phyloP scores from a whole-genome alignment of 768 basidiomycete genomes.

The Boletellus ananas region DNA sequence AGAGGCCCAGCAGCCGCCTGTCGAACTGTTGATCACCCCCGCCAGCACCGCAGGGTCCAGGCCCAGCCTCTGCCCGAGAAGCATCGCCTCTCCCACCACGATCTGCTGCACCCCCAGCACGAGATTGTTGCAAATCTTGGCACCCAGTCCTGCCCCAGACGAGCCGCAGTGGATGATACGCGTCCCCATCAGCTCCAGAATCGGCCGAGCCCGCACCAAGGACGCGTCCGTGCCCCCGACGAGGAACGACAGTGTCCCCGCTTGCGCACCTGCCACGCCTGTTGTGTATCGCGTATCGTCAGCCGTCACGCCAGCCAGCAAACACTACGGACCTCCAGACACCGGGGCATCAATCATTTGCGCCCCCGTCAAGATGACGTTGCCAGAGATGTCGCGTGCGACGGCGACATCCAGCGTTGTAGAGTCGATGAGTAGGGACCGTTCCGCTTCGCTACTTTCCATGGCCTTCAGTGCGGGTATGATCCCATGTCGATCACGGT shows the following conservation, averaged over 20 bases:
- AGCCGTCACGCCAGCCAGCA: not conserved
- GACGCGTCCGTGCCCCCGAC: conserved; percentile 71
- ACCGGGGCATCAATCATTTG: conserved; percentile 92
- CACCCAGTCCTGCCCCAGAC: conserved; percentile 77
- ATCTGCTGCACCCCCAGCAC: conserved; percentile 78
- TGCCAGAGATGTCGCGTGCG: conserved; percentile 59
- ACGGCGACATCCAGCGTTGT: conserved; percentile 84
- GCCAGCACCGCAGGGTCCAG: conserved; percentile 74
- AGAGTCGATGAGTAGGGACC: conserved; percentile 79
- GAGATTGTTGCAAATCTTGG: conserved; percentile 90
- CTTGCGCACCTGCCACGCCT: conserved; percentile 86
- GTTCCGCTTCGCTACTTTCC: conserved; percentile 30
- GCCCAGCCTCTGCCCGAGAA: conserved; percentile 79
- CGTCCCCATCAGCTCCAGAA: conserved; percentile 72
- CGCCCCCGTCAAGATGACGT: conserved; percentile 54
- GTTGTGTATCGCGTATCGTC: conserved; percentile 3
- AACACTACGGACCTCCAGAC: conserved; percentile 66
- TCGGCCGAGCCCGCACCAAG: conserved; percentile 54
- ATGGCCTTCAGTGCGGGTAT: conserved; percentile 58
- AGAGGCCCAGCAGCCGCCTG: conserved; percentile 80
- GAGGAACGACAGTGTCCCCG: conserved; percentile 86
- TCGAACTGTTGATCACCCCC: conserved; percentile 80
- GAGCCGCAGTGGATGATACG: conserved; percentile 81
- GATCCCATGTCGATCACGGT: conserved; percentile 57
- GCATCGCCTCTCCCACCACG: conserved; percentile 86